phyloP scores from a whole-genome alignment of 2,329 filamentous ascomycete species.

The Cytospora paraplurivora region DNA sequence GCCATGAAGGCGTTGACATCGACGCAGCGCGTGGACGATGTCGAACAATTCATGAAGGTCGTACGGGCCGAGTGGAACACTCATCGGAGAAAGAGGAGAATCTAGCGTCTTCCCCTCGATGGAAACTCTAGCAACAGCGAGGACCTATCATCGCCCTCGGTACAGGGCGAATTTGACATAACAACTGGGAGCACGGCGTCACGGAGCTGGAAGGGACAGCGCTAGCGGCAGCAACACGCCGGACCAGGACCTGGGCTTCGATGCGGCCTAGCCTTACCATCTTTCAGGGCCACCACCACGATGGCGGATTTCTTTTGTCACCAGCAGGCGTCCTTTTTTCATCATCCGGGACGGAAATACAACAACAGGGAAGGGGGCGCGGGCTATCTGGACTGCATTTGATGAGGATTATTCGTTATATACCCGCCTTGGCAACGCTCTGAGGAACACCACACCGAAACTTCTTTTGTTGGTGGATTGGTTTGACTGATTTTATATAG shows the following conservation, averaged over 20 bases:
- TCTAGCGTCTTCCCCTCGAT: constrained; percentile 13
- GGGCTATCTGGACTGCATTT: constrained; percentile 22
- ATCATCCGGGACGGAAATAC: neutral
- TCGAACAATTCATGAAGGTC: constrained; percentile 84
- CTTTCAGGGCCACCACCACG: neutral
- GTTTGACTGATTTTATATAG: neutral
- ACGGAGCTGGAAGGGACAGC: constrained; percentile 20
- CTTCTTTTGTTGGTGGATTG: constrained; percentile 1
- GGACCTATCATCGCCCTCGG: neutral
- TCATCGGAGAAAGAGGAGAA: constrained; percentile 50
- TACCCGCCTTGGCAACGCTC: constrained; percentile 19
- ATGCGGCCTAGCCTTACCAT: neutral
- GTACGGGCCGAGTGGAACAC: constrained; percentile 78
- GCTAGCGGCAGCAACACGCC: constrained; percentile 10
- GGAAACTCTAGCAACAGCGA: neutral
- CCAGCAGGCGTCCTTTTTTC: constrained; percentile 9
- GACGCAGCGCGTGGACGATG: constrained; percentile 91
- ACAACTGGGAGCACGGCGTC: constrained; percentile 14
- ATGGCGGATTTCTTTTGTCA: constrained; percentile 18
- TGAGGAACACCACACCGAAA: neutral
- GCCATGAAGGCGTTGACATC: constrained; percentile 96
- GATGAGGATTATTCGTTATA: constrained; percentile 24
- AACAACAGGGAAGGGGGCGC: constrained; percentile 13
- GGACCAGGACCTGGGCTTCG: constrained; percentile 1
- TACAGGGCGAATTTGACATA: neutral